Evolutionary conservation across 345 rosid species (phyloP).

Genomic region (Acer campestre): DNA sequence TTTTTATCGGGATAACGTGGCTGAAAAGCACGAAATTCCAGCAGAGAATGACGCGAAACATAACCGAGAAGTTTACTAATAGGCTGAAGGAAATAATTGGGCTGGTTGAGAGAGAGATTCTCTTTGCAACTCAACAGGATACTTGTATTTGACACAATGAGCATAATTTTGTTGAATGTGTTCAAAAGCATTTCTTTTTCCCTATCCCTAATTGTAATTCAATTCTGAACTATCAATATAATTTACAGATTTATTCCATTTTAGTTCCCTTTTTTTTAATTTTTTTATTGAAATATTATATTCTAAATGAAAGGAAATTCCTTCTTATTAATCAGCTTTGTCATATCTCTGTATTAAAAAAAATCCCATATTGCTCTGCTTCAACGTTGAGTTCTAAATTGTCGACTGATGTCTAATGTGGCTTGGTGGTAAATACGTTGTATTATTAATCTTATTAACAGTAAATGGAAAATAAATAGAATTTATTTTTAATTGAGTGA

Average conservation of each 20-base stretch:
- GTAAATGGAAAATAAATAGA: too few species aligned
- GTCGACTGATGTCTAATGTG: too few species aligned
- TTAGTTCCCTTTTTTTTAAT: neutral
- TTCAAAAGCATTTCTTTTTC: neutral
- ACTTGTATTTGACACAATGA: slow-evolving; percentile 3
- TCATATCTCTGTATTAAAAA: too few species aligned
- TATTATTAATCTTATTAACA: too few species aligned
- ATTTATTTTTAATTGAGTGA: too few species aligned
- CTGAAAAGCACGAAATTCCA: slow-evolving; percentile 69
- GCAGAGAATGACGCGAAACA: slow-evolving; percentile 64
- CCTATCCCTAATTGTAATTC: neutral
- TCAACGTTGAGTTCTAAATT: too few species aligned
- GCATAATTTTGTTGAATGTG: neutral
- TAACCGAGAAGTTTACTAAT: slow-evolving; percentile 57
- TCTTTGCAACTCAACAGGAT: slow-evolving; percentile 26
- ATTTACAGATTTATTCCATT: neutral
- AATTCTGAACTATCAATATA: neutral
- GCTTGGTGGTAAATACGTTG: too few species aligned
- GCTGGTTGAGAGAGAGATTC: slow-evolving; percentile 56
- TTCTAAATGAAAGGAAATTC: too few species aligned
- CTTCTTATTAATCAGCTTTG: too few species aligned
- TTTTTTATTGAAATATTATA: neutral
- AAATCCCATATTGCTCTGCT: too few species aligned
- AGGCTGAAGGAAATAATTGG: slow-evolving; percentile 59
- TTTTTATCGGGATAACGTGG: slow-evolving; percentile 60